Evolutionary conservation across 116 monocot species (phyloP).

Genomic region (Trichopus zeylanicus): DNA sequence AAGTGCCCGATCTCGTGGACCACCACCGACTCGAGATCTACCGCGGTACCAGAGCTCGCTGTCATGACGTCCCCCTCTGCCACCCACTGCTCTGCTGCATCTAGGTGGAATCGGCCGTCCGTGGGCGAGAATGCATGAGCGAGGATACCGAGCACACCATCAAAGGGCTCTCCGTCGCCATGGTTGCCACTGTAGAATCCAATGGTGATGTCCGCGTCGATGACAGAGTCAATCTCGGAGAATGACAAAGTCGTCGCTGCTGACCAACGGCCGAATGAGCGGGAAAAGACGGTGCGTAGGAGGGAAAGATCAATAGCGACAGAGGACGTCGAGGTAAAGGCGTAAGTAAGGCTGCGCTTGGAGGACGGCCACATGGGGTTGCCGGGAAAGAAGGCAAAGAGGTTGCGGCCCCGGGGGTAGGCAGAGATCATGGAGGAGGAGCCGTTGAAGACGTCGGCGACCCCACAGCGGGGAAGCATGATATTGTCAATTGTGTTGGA

Average conservation of each 20-base stretch:
- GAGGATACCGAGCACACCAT: conserved; percentile 66
- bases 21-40: conserved; percentile 89
- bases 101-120: conserved; percentile 72
- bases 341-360: conserved; percentile 42
- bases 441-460: conserved; percentile 56
- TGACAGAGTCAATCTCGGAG: conserved; percentile 22
- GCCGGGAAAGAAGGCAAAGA: conserved; percentile 68
- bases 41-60: conserved; percentile 22
- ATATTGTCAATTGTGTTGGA: conserved; percentile 45
- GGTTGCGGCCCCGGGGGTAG: conserved; percentile 35
- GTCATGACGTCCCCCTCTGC: conserved; percentile 38
- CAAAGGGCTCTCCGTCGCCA: conserved; percentile 86
- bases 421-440: conserved; percentile 17
- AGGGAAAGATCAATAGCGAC: conserved; percentile 16
- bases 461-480: conserved; percentile 70
- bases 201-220: conserved; percentile 50
- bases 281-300: conserved; percentile 37
- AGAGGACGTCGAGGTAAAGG: conserved; percentile 27
- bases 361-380: conserved; percentile 44
- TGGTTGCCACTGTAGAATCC: conserved; percentile 80
- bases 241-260: conserved; percentile 58
- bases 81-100: conserved; percentile 74
- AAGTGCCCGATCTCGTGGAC: conserved; percentile 94
- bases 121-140: conserved; percentile 87
- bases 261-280: conserved; percentile 75